These are phyloP conservation scores for Arthrobotrys pseudoclavata DNA, from an alignment of 2,329 filamentous ascomycete genomes.

Conservation along the genomic window DNA sequence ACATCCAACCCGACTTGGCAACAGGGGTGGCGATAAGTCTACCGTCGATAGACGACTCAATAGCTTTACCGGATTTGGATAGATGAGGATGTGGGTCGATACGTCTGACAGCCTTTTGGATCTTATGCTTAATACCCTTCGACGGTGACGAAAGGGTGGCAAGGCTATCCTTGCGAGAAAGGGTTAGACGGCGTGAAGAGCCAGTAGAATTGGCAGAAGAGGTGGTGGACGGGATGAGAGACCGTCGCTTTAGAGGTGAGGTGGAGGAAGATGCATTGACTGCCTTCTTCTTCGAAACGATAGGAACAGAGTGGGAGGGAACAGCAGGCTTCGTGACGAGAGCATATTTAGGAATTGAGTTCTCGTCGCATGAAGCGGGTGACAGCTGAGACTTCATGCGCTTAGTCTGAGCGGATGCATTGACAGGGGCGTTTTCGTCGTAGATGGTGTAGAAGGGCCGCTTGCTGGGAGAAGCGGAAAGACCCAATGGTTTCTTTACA, in stretches of 20 bases:
- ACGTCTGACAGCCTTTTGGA: conserved; percentile 47
- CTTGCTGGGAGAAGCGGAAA: conserved; percentile 28
- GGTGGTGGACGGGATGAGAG: conserved; percentile 8
- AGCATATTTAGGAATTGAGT: conserved; percentile 53
- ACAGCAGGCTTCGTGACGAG: conserved; percentile 55
- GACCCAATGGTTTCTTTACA: conserved; percentile 35
- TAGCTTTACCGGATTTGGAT: conserved; percentile 32
- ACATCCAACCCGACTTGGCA: conserved; percentile 75
- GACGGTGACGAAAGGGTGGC: conserved; percentile 44
- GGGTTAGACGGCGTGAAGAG: conserved; percentile 20
- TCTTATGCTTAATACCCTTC: conserved; percentile 57
- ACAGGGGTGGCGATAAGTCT: conserved; percentile 55
- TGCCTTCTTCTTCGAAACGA: conserved; percentile 52
- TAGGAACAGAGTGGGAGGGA: conserved; percentile 35
- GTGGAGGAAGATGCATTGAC: conserved; percentile 12
- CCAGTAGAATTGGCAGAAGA: conserved; percentile 27
- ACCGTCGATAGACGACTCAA: conserved; percentile 41
- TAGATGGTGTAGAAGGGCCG: conserved; percentile 56
- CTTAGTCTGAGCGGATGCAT: conserved; percentile 37
- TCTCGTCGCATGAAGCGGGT: conserved; percentile 48
- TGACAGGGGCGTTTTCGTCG: conserved; percentile 44
- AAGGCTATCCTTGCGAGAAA: conserved; percentile 54
- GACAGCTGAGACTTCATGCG: conserved; percentile 53
- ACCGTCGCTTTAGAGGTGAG: conserved; percentile 43
- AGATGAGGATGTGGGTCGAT: conserved; percentile 44